Conservation (phyloP, 805 yeast species). For the Yarrowia hollandica region DNA sequence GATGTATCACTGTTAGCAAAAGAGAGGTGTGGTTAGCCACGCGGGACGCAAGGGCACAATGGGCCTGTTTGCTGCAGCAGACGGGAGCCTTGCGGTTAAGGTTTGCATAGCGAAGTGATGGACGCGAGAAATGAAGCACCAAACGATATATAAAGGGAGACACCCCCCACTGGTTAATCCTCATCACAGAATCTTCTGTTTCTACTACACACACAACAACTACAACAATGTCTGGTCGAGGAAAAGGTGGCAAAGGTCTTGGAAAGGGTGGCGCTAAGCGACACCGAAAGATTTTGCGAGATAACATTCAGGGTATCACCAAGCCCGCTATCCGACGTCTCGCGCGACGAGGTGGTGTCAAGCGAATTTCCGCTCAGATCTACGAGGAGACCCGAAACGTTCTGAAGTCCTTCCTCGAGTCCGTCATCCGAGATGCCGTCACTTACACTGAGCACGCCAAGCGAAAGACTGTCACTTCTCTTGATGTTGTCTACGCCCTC, state of each 20-base stretch:
- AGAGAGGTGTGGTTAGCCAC: not conserved
- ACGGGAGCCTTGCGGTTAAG: too few relatives aligned
- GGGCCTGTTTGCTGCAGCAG: not conserved
- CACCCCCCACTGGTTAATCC: not conserved
- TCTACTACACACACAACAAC: slow-evolving; percentile 15
- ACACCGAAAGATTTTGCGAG: slow-evolving; percentile 99
- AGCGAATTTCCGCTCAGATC: slow-evolving; percentile 97
- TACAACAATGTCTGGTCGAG: slow-evolving; percentile 91
- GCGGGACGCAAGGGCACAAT: not conserved
- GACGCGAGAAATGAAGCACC: not conserved
- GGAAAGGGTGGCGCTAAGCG: slow-evolving; percentile 99
- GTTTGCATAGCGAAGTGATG: not conserved
- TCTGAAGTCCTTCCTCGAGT: slow-evolving; percentile 90
- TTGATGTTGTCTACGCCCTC: slow-evolving; percentile 97
- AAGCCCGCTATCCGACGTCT: slow-evolving; percentile 99
- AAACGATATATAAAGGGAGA: not conserved
- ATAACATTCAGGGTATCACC: slow-evolving; percentile 98
- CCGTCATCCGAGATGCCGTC: slow-evolving; percentile 98
- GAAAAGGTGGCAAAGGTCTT: slow-evolving; percentile 99
- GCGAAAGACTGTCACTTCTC: slow-evolving; percentile 98
- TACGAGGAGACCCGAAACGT: slow-evolving; percentile 98
- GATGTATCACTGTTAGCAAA: not conserved
- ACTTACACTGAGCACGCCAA: slow-evolving; percentile 99
- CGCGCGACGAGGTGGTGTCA: slow-evolving; percentile 99
- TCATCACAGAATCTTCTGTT: slow-evolving; percentile 19